Evolutionary conservation across 2,329 filamentous ascomycete genomes (phyloP).

Genomic region (Hawksworthiomyces lignivorus): DNA sequence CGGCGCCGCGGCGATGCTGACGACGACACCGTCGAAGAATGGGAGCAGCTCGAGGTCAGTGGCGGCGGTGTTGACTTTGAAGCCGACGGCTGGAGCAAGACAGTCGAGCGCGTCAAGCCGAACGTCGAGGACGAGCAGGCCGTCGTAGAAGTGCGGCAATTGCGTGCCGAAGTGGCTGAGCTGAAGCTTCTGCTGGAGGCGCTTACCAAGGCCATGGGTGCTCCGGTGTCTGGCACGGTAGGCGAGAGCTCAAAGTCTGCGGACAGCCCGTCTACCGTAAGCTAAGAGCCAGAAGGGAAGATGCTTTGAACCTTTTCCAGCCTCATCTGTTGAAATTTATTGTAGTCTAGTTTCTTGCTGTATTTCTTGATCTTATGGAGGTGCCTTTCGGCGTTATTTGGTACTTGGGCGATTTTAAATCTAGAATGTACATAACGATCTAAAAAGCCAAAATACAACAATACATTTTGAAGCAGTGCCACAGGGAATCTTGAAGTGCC

Average conservation of each 20-base stretch:
- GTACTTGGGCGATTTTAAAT: no score
- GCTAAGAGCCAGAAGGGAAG: no score
- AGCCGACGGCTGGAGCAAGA: constrained; percentile 76
- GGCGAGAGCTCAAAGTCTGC: not conserved
- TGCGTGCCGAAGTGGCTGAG: constrained; percentile 51
- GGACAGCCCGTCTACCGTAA: no score
- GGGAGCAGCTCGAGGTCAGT: constrained; percentile 72
- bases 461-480: no score
- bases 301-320: no score
- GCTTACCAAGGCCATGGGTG: constrained; percentile 5
- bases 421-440: no score
- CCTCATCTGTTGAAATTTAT: no score
- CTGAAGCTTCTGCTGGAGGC: constrained; percentile 40
- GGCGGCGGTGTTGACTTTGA: constrained; percentile 63
- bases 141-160: constrained; percentile 58
- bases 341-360: no score
- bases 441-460: no score
- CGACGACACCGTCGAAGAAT: constrained; percentile 82
- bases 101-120: constrained; percentile 65
- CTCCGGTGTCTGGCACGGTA: not conserved
- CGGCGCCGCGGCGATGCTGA: constrained; percentile 76
- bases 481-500: no score
- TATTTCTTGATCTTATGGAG: no score
- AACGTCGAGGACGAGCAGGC: constrained; percentile 75
- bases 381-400: no score